Evolutionary conservation across 2,329 filamentous ascomycete species (phyloP).

Genomic region (Arthrobotrys conoides): DNA sequence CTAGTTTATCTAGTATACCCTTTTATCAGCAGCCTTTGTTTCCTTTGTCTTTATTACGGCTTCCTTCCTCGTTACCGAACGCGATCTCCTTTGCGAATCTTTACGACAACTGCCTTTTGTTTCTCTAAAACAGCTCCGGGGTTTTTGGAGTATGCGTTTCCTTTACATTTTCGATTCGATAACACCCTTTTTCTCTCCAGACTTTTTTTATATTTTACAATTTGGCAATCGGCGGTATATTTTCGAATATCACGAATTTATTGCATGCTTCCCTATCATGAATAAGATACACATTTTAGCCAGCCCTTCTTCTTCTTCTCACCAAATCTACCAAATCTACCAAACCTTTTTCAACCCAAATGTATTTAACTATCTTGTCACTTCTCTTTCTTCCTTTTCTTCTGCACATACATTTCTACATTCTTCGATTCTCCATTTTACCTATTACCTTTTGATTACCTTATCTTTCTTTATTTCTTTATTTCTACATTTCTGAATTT

Average conservation of each 20-base stretch:
- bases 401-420: slow-evolving; percentile 53
- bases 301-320: slow-evolving; percentile 34
- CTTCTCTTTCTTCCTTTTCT: slow-evolving; percentile 33
- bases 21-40: slow-evolving; percentile 36
- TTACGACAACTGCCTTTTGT: slow-evolving; percentile 36
- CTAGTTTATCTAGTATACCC: slow-evolving; percentile 60
- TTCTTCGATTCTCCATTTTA: slow-evolving; percentile 8
- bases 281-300: slow-evolving; percentile 57
- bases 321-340: slow-evolving; percentile 12
- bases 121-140: slow-evolving; percentile 38
- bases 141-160: slow-evolving; percentile 52
- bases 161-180: slow-evolving; percentile 26
- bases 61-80: slow-evolving; percentile 23
- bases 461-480: slow-evolving; percentile 4
- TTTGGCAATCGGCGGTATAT: slow-evolving; percentile 61
- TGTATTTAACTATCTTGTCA: slow-evolving; percentile 55
- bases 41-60: slow-evolving; percentile 38
- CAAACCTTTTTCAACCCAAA: slow-evolving; percentile 10
- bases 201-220: slow-evolving; percentile 31
- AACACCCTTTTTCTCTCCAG: slow-evolving; percentile 12
- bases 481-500: slow-evolving; percentile 10
- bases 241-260: slow-evolving; percentile 61
- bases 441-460: slow-evolving; percentile 12
- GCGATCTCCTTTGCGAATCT: slow-evolving; percentile 32
- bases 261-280: slow-evolving; percentile 58